Base-by-base conservation (phyloP, 495 filamentous ascomycete species). In the Talaromyces ruber region DNA sequence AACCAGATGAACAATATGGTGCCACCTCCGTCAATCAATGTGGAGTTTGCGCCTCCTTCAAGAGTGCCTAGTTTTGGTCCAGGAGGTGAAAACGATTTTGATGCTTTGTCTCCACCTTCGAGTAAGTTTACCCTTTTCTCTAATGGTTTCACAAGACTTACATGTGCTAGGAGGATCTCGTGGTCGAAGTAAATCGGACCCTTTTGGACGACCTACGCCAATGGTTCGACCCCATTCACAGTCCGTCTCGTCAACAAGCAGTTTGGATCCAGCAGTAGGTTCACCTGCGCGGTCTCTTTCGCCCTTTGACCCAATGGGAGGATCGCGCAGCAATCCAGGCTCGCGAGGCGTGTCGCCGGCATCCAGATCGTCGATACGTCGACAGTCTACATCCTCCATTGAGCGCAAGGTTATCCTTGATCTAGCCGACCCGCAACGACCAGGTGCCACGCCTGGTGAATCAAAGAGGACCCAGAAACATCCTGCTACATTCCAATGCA, bases 41-140 rank as follows among this genome's bases (percentile, higher is more conserved):
- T 98, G 65, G 88, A 96, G 70, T 91, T 91, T 71, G 94, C 93
- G 5, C 93, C 93, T 24, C 92, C 92, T n/a, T 83, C 91, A 11
- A 78, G 82, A 54, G 87, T 84, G 66, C 82, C 78, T 24, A 86
- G 81, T 57, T 91, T 95, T 66, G 88, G 90, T 54, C 86, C 84
- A 45, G 76, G 81, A 14, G 92, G 89, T 65, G 70, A 75, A 14
- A 78, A 73, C 0, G 86, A 94, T 65, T 76, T 86, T 22, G 88
- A 93, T 68, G 90, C 91, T 22, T 73, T 98, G 63, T 93, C 87
- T 59, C 93, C 92, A 18, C 93, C 93, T 9, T 85, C 91, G 91
- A 84, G 92, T 96, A 82, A 72, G 83, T 39, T 55, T 59, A 50
- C n/a, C 39, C n/a, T n/a, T n/a, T 59, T 29, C 22, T 58, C 54